Conservation (phyloP, 1,284 basidiomycete genomes). For the Pisolithus thermaeus region DNA sequence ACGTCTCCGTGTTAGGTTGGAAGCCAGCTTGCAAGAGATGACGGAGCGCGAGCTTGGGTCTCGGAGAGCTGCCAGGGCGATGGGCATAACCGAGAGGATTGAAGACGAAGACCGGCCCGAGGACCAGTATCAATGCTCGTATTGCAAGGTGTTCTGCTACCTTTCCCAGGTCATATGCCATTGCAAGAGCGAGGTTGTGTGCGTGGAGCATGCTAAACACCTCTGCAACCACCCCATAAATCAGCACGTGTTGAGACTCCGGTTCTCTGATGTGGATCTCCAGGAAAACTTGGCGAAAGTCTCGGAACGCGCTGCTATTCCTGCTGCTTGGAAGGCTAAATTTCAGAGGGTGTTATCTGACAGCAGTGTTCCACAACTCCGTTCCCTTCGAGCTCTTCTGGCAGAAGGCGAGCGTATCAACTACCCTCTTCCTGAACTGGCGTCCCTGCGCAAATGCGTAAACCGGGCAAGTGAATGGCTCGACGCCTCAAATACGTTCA, state of each 20-base stretch:
- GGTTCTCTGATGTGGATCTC: conserved; percentile 80
- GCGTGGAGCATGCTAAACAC: conserved; percentile 78
- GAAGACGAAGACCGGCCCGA: conserved; percentile 82
- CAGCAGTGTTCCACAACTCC: conserved; percentile 66
- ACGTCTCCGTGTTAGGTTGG: conserved; percentile 53
- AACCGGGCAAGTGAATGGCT: conserved; percentile 81
- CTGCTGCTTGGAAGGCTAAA: conserved; percentile 71
- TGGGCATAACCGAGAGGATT: conserved; percentile 61
- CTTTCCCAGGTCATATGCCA: conserved; percentile 85
- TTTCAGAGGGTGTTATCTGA: conserved; percentile 64
- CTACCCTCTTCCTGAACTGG: conserved; percentile 67
- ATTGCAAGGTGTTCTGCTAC: conserved; percentile 96
- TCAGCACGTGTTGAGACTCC: conserved; percentile 67
- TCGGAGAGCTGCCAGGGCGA: conserved; percentile 54
- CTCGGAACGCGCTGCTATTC: conserved; percentile 67
- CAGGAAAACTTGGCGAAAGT: conserved; percentile 62
- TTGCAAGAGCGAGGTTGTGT: conserved; percentile 76
- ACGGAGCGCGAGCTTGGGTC: conserved; percentile 74
- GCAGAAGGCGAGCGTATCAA: conserved; percentile 86
- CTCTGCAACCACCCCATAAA: conserved; percentile 67
- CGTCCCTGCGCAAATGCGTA: conserved; percentile 73
- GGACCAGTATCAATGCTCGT: conserved; percentile 90
- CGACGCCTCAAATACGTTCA: conserved; percentile 66
- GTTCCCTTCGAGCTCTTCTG: conserved; percentile 70
- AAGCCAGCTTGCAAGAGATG: conserved; percentile 85